Evolutionary conservation across 2,329 filamentous ascomycete species (phyloP), one percentile per base, ranked within the genome.

Genomic region (Penicillium sp.): DNA sequence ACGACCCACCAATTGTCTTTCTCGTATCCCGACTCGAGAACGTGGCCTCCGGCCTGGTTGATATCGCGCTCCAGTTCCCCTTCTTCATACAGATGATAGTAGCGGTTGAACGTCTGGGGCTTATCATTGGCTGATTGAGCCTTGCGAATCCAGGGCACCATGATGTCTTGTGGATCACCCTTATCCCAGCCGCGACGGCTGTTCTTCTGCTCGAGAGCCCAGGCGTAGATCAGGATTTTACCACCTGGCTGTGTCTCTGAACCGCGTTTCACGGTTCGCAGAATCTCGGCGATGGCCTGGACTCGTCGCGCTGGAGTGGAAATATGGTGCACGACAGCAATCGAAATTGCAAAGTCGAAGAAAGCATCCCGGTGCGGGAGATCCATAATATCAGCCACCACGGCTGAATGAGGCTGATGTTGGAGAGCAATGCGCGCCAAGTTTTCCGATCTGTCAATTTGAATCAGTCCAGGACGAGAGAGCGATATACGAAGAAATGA

Each of bases 1-100:
- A 95, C 84, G 46, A 84, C 89, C 92, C 92, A 98, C 93, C 93
- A 97, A 73, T 98, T 98, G 67, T 97, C 93, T 74, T 85, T 91
- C 67, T 98, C 93, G 71, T 97, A 98, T 29, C 93, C 93, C 52
- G 82, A 83, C 57, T 88, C 84, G 23, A 93, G 62, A 12, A 96
- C 82, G 42, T 72, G 73, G 6, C 91, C 93, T 15, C 90, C 90
- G 18, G 86, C 91, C 13, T 79, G 78, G 44, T 70, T 68, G 49
- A 95, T 81, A 66, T 96, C 88, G 38, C 82, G 78, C 66, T 96
- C 90, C 50, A 98, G 76, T 74, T 98, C 93, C 13, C 88, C 88
- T 66, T 88, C 81, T 46, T 82, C 79, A 71, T 95, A 98, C 24
- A 98, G 76, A 72, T 98, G 93, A 68, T 98, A 98, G 68, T 95